Evolutionary conservation across 139 green algal species (phyloP).

Genomic region (Tetraselmis striata): DNA sequence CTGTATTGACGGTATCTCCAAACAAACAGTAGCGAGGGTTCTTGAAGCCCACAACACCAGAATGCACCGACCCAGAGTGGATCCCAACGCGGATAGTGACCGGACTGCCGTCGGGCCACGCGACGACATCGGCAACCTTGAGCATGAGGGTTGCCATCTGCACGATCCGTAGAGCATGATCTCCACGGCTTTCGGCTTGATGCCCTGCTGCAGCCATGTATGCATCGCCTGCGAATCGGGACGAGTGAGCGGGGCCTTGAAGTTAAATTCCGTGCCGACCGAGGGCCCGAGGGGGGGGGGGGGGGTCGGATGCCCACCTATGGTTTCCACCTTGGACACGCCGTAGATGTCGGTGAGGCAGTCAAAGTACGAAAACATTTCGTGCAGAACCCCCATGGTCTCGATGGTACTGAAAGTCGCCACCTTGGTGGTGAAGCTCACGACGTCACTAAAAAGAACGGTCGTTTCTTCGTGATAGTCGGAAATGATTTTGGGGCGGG

Average conservation of each 20-base stretch:
- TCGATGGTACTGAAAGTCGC: constrained; percentile 14
- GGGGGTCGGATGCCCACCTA: too few species aligned
- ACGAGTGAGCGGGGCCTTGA: too few species aligned
- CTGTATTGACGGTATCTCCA: constrained; percentile 25
- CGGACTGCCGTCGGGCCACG: background rate
- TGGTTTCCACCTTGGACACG: constrained; percentile 27
- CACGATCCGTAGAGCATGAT: constrained; percentile 6
- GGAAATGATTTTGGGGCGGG: too few species aligned
- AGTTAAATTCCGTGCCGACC: too few species aligned
- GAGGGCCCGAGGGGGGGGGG: too few species aligned
- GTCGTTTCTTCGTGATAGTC: too few species aligned
- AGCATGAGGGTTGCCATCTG: constrained; percentile 20
- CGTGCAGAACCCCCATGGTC: constrained; percentile 20
- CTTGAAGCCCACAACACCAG: constrained; percentile 21
- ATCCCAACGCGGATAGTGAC: constrained; percentile 18
- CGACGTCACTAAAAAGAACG: constrained; percentile 24
- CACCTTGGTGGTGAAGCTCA: constrained; percentile 25
- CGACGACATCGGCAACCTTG: background rate
- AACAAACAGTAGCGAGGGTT: constrained; percentile 11
- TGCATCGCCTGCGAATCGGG: too few species aligned
- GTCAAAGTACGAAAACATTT: constrained; percentile 22
- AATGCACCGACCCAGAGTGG: constrained; percentile 18
- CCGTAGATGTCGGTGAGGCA: constrained; percentile 15
- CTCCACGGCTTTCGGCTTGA: background rate
- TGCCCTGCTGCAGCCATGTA: too few species aligned